Conservation (phyloP, 352 stramenopile species). For the Pythium dissotocum region DNA sequence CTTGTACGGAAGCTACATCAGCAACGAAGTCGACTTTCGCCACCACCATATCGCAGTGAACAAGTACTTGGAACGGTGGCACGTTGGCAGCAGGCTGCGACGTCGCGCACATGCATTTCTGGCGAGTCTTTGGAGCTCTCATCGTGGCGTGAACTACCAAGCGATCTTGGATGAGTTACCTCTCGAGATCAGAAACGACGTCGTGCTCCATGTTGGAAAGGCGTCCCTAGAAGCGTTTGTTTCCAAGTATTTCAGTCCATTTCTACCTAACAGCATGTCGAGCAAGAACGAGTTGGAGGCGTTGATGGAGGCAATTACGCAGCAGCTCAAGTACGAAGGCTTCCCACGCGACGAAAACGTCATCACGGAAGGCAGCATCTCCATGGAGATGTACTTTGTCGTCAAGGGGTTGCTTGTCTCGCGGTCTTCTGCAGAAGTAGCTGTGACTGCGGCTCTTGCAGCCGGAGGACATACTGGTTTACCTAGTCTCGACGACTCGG, state of each 20-base stretch:
- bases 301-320: constrained; percentile 34
- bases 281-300: constrained; percentile 32
- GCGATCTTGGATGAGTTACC: constrained; percentile 58
- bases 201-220: constrained; percentile 48
- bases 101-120: constrained; percentile 48
- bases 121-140: constrained; percentile 55
- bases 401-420: constrained; percentile 50
- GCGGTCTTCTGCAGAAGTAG: constrained; percentile 17
- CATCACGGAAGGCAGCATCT: constrained; percentile 61
- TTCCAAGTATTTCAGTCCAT: constrained; percentile 45
- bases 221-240: constrained; percentile 40
- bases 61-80: constrained; percentile 48
- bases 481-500: not conserved
- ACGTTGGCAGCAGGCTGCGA: constrained; percentile 40
- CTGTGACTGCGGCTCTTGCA: constrained; percentile 14
- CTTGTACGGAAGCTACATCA: constrained; percentile 55
- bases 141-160: constrained; percentile 60
- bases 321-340: constrained; percentile 58
- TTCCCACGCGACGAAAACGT: constrained; percentile 67
- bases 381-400: constrained; percentile 76
- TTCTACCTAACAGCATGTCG: constrained; percentile 30
- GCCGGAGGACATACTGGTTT: not conserved
- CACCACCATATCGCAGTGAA: constrained; percentile 58
- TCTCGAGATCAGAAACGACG: constrained; percentile 48
- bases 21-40: constrained; percentile 66